Base-by-base conservation (phyloP, 208 protist genomes). In the Crithidia expoeki region DNA sequence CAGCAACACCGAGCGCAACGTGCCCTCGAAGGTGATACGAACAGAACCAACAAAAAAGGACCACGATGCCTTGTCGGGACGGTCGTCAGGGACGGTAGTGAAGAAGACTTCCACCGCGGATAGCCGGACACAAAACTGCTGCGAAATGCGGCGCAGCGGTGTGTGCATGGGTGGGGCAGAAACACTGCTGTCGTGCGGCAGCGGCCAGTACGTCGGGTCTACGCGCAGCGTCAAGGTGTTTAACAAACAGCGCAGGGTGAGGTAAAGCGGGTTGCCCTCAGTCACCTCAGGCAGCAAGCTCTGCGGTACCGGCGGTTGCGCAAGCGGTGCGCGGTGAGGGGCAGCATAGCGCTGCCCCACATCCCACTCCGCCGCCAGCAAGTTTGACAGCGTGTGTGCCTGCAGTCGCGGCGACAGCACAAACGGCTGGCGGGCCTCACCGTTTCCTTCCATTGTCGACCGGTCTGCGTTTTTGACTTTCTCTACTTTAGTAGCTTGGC, bases 1-100 rank as follows among this genome's bases (percentile, higher is more conserved):
- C 19, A 94, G 34, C 17, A 94, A 68, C 23, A 83, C 76, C 1
- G 78, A 88, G 62, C 71, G 63, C 36, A 94, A 63, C 10, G 65
- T 53, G 10, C 89, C 89, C 14, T 65, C 57, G 56, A 94, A 93
- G 33, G 58, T 32, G 4, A 81, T 36, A 27, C 42, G 55, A 0
- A 76, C 69, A 19, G 73, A 85, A 19, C 66, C 63, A 27, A 94
- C 68, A 36, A 79, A 75, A 51, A 92, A 74, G 6, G 70, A 83
- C 28, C 81, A 78, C 12, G 78, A 74, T 11, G 83, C 63, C 28
- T 36, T 56, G 52, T 88, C 76, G 10, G 63, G 40, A 3, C 65
- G 46, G 11, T 65, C 64, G 33, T 72, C 65, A 6, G 72, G 47
- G 5, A 72, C 60, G 25, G 72, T 77, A 17, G 72, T 77, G 57